Conservation (phyloP, 2,329 filamentous ascomycete species). For the Penicillium hesseltinei region DNA sequence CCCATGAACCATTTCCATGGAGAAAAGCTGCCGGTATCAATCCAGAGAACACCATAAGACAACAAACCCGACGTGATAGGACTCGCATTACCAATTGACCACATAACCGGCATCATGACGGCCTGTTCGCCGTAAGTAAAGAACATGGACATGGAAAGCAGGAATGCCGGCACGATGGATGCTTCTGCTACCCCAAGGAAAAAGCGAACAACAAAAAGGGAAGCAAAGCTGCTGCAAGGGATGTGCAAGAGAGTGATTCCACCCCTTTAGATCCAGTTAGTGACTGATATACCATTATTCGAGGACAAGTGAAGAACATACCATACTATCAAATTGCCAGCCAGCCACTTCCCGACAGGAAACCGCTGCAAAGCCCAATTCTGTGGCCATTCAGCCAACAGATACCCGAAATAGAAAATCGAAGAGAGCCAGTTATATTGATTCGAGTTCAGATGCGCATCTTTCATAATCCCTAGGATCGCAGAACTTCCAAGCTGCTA, state of each 20-base stretch:
- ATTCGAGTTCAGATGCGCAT: conserved; percentile 26
- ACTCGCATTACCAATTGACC: conserved; percentile 41
- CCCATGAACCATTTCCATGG: conserved; percentile 45
- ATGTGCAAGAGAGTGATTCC: conserved; percentile 35
- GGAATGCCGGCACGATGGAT: conserved; percentile 51
- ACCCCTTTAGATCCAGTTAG: conserved; percentile 28
- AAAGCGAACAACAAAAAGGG: conserved; percentile 51
- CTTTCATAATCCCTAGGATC: conserved; percentile 34
- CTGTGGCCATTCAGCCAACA: conserved; percentile 41
- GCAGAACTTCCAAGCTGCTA: conserved; percentile 25
- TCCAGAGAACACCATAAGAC: conserved; percentile 45
- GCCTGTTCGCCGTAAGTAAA: conserved; percentile 39
- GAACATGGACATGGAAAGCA: conserved; percentile 42
- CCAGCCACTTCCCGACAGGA: conserved; percentile 41
- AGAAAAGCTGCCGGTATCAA: conserved; percentile 36
- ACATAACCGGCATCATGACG: conserved; percentile 39
- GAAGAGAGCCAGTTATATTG: conserved; percentile 45
- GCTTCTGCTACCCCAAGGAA: conserved; percentile 55
- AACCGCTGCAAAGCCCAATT: conserved; percentile 45
- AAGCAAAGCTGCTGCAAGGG: conserved; percentile 48
- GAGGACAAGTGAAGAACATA: not conserved
- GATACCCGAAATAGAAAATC: conserved; percentile 46
- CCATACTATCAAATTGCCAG: conserved; percentile 30
- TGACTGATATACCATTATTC: not conserved
- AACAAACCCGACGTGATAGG: conserved; percentile 43